Base-by-base conservation (phyloP, 306 rosid genomes). In the Castanopsis chinensis region DNA sequence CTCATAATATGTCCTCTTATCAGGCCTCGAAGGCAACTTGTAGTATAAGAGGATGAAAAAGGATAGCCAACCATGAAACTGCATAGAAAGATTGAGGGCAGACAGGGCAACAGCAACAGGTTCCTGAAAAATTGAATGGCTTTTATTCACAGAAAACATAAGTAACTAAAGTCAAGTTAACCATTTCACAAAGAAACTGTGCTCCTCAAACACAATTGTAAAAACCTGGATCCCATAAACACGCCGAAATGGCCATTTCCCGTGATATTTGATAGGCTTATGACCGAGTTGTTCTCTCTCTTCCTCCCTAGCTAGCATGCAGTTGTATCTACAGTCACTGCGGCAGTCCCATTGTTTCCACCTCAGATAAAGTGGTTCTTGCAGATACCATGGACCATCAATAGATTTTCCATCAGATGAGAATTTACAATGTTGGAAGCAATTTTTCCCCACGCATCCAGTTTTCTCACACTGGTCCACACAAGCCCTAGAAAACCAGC, bases 341-440 rank as follows among this genome's bases (percentile, higher is more conserved):
- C 87, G 90, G 82, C 99, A 95, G 78, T 95, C 99, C 98, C 99
- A 95, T 79, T 89, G 99, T 85, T 95, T 95, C 99, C 98, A 95
- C 73, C 90, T 85, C 83, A 92, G 76, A 75, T 93, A 95, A 51
- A 93, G 91, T 51, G 99, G 99, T 67, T 95, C 99, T 56, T 95
- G 98, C 86, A 91, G 87, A 86, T 95, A 95, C 99, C 99, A 95
- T 6, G 97, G 98, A 81, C 98, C 99, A 88, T 93, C 98, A 68
- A 95, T 83, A 64, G 99, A 92, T 79, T 93, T 91, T 79, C 98
- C 99, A 81, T 95, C 97, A 23, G 98, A 95, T 69, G 99, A 91
- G 83, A 95, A 95, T 88, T 95, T 93, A 88, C 98, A 95, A 83
- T 95, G 97, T 68, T 93, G 99, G 86, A 95, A 95, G 83, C 99